Conservation (phyloP, 768 basidiomycete species). For the Boletus patriciae region DNA sequence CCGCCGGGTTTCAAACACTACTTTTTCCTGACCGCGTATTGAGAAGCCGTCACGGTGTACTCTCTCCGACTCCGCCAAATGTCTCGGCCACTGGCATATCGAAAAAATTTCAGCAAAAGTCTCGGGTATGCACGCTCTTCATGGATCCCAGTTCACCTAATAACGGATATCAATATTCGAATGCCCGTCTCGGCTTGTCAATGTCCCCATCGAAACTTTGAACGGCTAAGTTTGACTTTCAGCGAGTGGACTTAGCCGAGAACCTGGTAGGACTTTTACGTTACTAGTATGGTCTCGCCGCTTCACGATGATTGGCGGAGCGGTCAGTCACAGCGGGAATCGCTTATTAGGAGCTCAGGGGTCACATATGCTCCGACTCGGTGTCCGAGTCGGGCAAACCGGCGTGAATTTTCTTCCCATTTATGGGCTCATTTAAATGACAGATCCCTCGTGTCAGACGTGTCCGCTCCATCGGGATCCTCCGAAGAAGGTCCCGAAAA, state of each 20-base stretch:
- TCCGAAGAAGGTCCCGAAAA: constrained; percentile 18
- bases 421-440: constrained; percentile 20
- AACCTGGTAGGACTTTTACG: not conserved
- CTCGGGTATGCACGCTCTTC: constrained; percentile 7
- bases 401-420: constrained; percentile 17
- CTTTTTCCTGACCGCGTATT: not conserved
- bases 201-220: constrained; percentile 14
- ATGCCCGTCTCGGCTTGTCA: not conserved
- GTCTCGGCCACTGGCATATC: constrained; percentile 1
- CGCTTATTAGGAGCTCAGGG: constrained; percentile 25
- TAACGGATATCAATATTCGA: constrained; percentile 1
- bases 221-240: constrained; percentile 11
- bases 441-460: constrained; percentile 20
- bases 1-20: not conserved
- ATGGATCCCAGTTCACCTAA: constrained; percentile 9
- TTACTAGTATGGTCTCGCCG: not conserved
- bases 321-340: constrained; percentile 2
- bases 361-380: constrained; percentile 10
- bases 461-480: constrained; percentile 23
- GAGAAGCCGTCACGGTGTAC: not conserved
- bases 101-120: not conserved
- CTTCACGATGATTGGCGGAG: constrained; percentile 7
- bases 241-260: constrained; percentile 1
- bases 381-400: not conserved
- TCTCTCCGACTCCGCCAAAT: not conserved